Evolutionary conservation across 768 basidiomycete species (phyloP).

Genomic region (Rhodotorula graminis): DNA sequence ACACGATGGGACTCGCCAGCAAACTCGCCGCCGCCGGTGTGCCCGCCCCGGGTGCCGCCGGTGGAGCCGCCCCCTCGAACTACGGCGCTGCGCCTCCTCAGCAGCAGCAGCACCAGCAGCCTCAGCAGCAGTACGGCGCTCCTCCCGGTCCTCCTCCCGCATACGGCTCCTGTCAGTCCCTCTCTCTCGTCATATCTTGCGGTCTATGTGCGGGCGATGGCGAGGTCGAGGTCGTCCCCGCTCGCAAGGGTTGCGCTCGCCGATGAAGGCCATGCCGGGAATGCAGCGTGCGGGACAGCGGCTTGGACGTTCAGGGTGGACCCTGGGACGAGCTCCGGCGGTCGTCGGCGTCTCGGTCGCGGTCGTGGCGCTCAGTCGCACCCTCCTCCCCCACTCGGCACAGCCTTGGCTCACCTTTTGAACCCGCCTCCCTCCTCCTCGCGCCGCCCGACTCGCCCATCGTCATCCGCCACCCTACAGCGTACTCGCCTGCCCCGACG

Average conservation of each 20-base stretch:
- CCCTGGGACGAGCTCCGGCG: too few species aligned
- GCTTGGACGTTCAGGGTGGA: too few species aligned
- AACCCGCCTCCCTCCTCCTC: too few species aligned
- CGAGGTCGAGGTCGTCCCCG: too few species aligned
- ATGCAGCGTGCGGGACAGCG: too few species aligned
- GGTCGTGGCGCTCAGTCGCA: too few species aligned
- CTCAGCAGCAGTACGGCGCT: background rate
- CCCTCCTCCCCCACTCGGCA: background rate
- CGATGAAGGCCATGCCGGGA: background rate
- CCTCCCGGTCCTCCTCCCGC: background rate
- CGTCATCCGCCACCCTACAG: background rate
- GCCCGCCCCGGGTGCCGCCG: background rate
- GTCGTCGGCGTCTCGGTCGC: too few species aligned
- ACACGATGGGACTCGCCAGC: conserved; percentile 18
- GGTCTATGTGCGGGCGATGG: too few species aligned
- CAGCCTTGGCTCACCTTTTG: background rate
- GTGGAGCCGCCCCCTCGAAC: background rate
- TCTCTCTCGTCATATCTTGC: background rate
- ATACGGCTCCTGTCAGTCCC: background rate
- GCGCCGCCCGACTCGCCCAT: background rate
- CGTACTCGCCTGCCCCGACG: background rate
- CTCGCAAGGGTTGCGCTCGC: background rate
- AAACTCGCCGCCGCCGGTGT: conserved; percentile 18
- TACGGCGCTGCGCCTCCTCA: background rate
- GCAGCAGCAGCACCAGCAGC: background rate